phyloP scores from a whole-genome alignment of 768 basidiomycete genomes.

The Serendipita vermifera region DNA sequence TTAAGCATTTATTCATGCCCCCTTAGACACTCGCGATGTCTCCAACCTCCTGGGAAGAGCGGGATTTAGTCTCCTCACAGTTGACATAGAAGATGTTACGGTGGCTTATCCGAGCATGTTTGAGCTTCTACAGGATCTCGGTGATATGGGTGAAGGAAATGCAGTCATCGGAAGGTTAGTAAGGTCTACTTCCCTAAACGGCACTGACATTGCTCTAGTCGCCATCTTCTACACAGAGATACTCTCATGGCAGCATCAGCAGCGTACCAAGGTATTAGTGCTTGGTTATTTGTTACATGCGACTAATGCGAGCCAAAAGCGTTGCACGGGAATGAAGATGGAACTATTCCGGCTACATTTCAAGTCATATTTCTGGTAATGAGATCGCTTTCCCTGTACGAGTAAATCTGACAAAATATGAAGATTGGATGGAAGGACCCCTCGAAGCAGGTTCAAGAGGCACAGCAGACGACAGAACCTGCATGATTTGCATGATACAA shows the following conservation, averaged over 20 bases:
- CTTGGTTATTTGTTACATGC: background rate
- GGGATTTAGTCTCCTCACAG: conserved; percentile 85
- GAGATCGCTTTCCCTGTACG: background rate
- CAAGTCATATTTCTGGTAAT: conserved; percentile 85
- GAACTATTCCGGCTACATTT: conserved; percentile 85
- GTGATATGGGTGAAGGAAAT: conserved; percentile 93
- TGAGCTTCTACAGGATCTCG: conserved; percentile 88
- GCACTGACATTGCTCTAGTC: conserved; percentile 28
- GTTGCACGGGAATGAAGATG: conserved; percentile 72
- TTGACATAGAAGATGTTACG: conserved; percentile 87
- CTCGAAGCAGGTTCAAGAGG: conserved; percentile 35
- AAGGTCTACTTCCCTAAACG: background rate
- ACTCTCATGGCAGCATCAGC: conserved; percentile 83
- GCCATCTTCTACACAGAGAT: conserved; percentile 61
- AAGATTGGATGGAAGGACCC: conserved; percentile 81
- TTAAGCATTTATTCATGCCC: background rate
- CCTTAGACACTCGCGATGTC: conserved; percentile 75
- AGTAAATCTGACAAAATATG: background rate
- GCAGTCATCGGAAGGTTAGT: conserved; percentile 71
- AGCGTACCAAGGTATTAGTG: conserved; percentile 68
- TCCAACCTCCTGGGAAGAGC: conserved; percentile 87
- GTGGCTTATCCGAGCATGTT: conserved; percentile 90
- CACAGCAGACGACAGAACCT: background rate
- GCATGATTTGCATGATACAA: background rate
- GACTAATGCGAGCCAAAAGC: conserved; percentile 32